Base-by-base conservation (phyloP, 2,329 filamentous ascomycete species). In the Plenodomus biglobosus region DNA sequence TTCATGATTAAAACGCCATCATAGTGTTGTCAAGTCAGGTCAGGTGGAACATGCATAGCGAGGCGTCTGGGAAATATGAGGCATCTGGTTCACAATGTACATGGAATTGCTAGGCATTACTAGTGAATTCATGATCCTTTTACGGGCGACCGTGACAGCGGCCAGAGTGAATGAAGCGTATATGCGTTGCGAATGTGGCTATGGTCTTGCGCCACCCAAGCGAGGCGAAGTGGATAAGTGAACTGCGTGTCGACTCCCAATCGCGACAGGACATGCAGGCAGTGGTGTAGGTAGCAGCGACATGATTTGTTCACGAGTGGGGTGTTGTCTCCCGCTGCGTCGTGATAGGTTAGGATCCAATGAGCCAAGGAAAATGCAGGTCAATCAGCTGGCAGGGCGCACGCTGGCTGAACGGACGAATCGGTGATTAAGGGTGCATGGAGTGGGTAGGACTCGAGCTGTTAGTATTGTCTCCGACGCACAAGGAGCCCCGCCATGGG, bases 1-100 rank as follows among this genome's bases (percentile, higher is more conserved):
- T 68, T 71, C 51, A 71, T 71, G 68, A 67, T 70, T 50, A 69
- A 70, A 52, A 65, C 68, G 8, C 60, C 64, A 21, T 61, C 59
- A 15, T 66, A 60, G 46, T n/a, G 20, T 40, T 40, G 21, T 47
- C 37, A 18, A 8, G 22, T 27, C 6, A 20, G 17, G 24, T 32
- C 16, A 42, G 38, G 38, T 19, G n/a, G n/a, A n/a, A n/a, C n/a
- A 39, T 59, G 64, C 64, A 68, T 70, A 69, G 66, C 65, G 62
- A 58, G 63, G 64, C 59, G 66, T 69, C 63, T 55, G 42, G 38
- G 51, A 35, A 38, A 20, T 44, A 46, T 18, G 6, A 35, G 27
- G n/a, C 17, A 20, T 42, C 11, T 35, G n/a, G n/a, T 4, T 21
- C n/a, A 19, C 10, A 15, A 15, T 32, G 3, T 32, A 32, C 27